phyloP scores from a whole-genome alignment of 176 grass and related monocot species.

The Avena sativa region DNA sequence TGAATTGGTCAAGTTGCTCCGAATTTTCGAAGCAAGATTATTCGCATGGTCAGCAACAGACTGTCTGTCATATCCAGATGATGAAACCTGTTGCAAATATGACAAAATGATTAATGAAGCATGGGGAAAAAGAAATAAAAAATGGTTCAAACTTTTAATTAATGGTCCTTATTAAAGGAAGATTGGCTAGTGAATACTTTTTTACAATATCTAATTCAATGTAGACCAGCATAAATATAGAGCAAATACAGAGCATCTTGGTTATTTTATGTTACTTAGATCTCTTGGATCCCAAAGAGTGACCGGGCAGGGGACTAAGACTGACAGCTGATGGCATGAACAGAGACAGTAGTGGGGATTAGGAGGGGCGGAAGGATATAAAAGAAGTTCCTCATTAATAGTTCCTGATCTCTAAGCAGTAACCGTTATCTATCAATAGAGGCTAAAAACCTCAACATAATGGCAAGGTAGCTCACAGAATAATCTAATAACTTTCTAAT shows the following conservation, averaged over 20 bases:
- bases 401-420: background rate
- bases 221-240: background rate
- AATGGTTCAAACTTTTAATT: background rate
- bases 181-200: background rate
- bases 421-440: background rate
- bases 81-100: slow-evolving; percentile 64
- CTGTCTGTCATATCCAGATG: slow-evolving; percentile 86
- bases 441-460: background rate
- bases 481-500: background rate
- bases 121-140: background rate
- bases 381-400: background rate
- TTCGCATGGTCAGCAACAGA: slow-evolving; percentile 91
- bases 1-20: slow-evolving; percentile 93
- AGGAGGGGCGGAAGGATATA: background rate
- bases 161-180: slow-evolving; percentile 1
- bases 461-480: background rate
- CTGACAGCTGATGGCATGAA: background rate
- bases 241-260: background rate
- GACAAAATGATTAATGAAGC: background rate
- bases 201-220: slow-evolving; percentile 12
- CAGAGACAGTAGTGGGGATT: background rate
- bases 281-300: background rate
- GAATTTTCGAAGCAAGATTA: slow-evolving; percentile 91
- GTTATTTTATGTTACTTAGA: slow-evolving; percentile 3
- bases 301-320: background rate